Conservation (phyloP, 352 stramenopile genomes). For the Phytophthora colocasiae region DNA sequence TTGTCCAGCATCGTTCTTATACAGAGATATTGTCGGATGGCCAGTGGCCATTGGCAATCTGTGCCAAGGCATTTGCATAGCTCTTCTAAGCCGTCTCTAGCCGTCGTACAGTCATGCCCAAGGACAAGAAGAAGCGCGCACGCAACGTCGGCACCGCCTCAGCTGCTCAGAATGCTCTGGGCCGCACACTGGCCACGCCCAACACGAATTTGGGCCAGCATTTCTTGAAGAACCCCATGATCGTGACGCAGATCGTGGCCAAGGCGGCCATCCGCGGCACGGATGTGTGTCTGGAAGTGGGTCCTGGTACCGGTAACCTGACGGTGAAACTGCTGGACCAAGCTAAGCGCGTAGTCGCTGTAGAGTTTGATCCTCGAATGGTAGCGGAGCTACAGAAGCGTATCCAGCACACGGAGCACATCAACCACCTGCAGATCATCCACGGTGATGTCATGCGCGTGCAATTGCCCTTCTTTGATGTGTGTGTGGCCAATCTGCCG, state of each 20-base stretch:
- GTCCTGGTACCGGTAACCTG: constrained; percentile 98
- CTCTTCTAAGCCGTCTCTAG: constrained; percentile 1
- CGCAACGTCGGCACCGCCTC: constrained; percentile 71
- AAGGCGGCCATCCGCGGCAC: constrained; percentile 96
- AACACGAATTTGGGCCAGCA: constrained; percentile 99
- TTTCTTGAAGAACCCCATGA: constrained; percentile 99
- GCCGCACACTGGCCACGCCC: constrained; percentile 94
- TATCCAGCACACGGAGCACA: constrained; percentile 96
- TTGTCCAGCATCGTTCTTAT: no score
- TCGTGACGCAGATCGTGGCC: constrained; percentile 97
- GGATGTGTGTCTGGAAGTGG: constrained; percentile 97
- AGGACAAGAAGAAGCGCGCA: constrained; percentile 92
- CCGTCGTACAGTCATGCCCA: constrained; percentile 59
- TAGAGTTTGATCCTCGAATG: constrained; percentile 99
- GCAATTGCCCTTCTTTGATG: constrained; percentile 99
- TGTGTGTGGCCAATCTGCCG: constrained; percentile 99
- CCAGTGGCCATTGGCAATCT: constrained; percentile 42
- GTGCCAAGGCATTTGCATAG: constrained; percentile 21
- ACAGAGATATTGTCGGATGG: constrained; percentile 21
- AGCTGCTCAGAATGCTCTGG: constrained; percentile 81
- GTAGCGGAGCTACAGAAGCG: constrained; percentile 99
- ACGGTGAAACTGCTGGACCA: constrained; percentile 98
- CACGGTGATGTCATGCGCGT: constrained; percentile 99
- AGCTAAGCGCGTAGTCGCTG: constrained; percentile 97
- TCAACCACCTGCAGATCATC: constrained; percentile 97